Percentiles rank a stretch among this genome's conserved stretches.
These are phyloP conservation scores for Irpex rosettiformis DNA, from an alignment of 1,284 basidiomycete species.

Conservation along the genomic window DNA sequence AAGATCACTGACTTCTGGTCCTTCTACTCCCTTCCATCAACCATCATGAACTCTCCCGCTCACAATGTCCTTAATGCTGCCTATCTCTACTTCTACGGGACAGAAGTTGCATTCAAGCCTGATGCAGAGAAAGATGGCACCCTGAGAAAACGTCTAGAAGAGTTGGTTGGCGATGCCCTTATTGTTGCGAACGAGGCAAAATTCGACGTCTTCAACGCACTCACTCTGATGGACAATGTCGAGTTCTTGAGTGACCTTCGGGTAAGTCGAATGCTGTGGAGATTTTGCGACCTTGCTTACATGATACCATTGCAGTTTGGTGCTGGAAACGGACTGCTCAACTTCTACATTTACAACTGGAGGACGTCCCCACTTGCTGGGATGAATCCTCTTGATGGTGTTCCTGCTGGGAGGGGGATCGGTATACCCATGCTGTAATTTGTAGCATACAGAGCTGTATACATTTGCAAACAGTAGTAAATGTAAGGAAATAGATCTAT, in stretches of 20 bases:
- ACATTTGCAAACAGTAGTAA: background rate
- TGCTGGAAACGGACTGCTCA: conserved; percentile 83
- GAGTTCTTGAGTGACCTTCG: conserved; percentile 80
- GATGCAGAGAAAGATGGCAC: conserved; percentile 54
- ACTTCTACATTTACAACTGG: conserved; percentile 95
- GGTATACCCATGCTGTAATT: conserved; percentile 76
- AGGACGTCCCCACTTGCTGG: conserved; percentile 78
- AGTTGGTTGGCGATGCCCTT: conserved; percentile 76
- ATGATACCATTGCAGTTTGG: conserved; percentile 65
- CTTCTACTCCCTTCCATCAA: conserved; percentile 95
- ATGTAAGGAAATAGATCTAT: background rate
- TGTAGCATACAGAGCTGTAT: background rate
- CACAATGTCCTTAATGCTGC: conserved; percentile 78
- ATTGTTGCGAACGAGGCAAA: conserved; percentile 77
- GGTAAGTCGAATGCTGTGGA: conserved; percentile 49
- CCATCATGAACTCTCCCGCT: conserved; percentile 69
- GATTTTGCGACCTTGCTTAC: conserved; percentile 14
- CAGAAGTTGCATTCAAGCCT: conserved; percentile 58
- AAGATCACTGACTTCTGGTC: conserved; percentile 95
- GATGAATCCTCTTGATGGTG: conserved; percentile 44
- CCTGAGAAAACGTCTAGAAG: conserved; percentile 70
- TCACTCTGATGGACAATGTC: conserved; percentile 94
- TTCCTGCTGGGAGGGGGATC: conserved; percentile 64
- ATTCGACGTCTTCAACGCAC: conserved; percentile 96
- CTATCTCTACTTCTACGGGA: conserved; percentile 92